Evolutionary conservation across 306 rosid species (phyloP).

Genomic region (Dalbergia cochinchinensis): DNA sequence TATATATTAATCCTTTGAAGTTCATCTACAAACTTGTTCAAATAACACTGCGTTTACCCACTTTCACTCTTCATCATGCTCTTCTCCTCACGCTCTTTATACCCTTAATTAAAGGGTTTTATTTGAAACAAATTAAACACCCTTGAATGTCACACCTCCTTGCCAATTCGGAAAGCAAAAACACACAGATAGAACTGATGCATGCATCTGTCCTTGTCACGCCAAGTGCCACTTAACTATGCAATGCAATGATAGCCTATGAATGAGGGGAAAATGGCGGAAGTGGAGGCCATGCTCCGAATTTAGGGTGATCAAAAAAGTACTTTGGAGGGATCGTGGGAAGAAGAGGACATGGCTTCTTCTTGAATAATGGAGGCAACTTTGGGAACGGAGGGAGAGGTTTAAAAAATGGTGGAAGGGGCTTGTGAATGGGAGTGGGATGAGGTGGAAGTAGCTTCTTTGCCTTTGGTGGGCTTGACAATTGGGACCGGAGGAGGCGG

Average conservation of each 20-base stretch:
- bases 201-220: no score
- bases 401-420: background rate
- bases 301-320: no score
- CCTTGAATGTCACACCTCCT: background rate
- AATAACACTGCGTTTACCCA: background rate
- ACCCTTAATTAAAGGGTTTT: background rate
- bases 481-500: conserved; percentile 50
- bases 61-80: background rate
- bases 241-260: no score
- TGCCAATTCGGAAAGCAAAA: background rate
- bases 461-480: no score
- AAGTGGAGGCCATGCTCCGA: no score
- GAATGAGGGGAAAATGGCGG: no score
- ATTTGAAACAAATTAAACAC: background rate
- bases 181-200: background rate
- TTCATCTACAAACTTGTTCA: conserved; percentile 4
- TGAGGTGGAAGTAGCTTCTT: conserved; percentile 20
- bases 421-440: background rate
- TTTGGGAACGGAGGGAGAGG: conserved; percentile 34
- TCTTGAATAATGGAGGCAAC: background rate
- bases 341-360: no score
- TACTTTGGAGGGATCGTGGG: no score
- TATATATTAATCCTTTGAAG: background rate
- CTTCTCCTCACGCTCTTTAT: background rate
- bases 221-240: no score